Evolutionary conservation across 2,329 filamentous ascomycete genomes (phyloP), one percentile per base, ranked within the genome.

Genomic region (Diaporthe citrichinensis): DNA sequence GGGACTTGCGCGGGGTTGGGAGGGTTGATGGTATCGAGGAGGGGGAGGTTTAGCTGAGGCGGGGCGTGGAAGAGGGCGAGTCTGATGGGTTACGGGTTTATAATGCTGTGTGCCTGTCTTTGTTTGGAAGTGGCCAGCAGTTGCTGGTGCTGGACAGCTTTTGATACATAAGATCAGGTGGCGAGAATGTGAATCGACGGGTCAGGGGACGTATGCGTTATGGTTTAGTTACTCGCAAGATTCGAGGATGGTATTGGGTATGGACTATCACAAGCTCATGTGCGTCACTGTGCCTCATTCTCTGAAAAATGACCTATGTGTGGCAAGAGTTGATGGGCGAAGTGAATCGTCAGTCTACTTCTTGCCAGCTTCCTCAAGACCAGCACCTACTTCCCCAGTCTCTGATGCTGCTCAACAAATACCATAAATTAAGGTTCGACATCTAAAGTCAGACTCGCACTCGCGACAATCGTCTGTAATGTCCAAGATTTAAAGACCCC

Each of bases 1-100:
- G 51, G 41, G 77, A 76, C 51, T 14, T 31, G 25, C 59, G 72
- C 17, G 75, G 77, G 3, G 31, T 57, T n/a, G 55, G 51, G 31
- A 57, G 41, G 46, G 36, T 71, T n/a, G 62, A 55, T 28, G 58
- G 10, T 6, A 31, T 57, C 10, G 57, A 51, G 17, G 23, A n/a
- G 10, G 34, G 41, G 39, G 41, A 34, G 17, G 7, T 49, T 14
- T 25, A 65, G 39, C 5, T 58, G 15, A 10, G 34, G 34, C 20
- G 36, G 20, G 44, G 41, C 17, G n/a, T 23, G 46, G 51, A n/a
- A 6, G 36, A 2, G 28, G 49, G 25, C 31, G 10, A 15, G 20
- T 23, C 39, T 46, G 8, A 41, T 23, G 25, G 20, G 14, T 23
- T 3, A 2, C 10, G 10, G 12, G 8, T n/a, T n/a, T 34, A 28